These are phyloP conservation scores for Aplosporella prunicola DNA, from an alignment of 2,329 filamentous ascomycete genomes.

Conservation along the genomic window DNA sequence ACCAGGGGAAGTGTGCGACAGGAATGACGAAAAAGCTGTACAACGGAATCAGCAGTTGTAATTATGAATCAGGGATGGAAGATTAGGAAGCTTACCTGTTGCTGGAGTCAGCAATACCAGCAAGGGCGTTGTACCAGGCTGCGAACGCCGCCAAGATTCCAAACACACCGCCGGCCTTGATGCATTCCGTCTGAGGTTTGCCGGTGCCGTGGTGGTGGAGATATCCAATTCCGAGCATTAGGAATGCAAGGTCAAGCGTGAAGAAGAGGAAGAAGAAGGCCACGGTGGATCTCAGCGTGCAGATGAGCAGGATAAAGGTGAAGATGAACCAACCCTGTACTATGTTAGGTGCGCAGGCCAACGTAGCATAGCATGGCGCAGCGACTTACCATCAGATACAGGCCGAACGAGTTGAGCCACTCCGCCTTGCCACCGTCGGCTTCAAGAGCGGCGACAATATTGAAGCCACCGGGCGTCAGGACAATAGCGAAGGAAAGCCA, in stretches of 20 bases:
- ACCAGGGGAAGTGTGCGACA: conserved; percentile 93
- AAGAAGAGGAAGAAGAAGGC: conserved; percentile 50
- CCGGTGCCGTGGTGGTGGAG: conserved; percentile 34
- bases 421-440: conserved; percentile 40
- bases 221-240: conserved; percentile 47
- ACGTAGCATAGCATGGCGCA: background rate
- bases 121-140: conserved; percentile 47
- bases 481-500: conserved; percentile 49
- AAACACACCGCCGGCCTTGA: conserved; percentile 45
- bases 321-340: conserved; percentile 50
- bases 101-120: conserved; percentile 45
- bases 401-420: conserved; percentile 45
- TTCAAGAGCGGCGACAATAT: conserved; percentile 35
- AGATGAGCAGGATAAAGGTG: conserved; percentile 46
- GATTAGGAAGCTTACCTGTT: conserved; percentile 38
- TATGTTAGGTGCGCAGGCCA: conserved; percentile 17
- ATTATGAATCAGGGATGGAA: background rate
- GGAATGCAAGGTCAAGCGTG: conserved; percentile 49
- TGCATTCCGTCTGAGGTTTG: conserved; percentile 34
- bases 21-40: conserved; percentile 84
- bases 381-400: conserved; percentile 43
- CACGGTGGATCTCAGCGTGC: conserved; percentile 49
- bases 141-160: conserved; percentile 44
- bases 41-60: conserved; percentile 11
- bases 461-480: conserved; percentile 37